Conservation (phyloP, 805 yeast species). For the Maudiozyma turicensis region DNA sequence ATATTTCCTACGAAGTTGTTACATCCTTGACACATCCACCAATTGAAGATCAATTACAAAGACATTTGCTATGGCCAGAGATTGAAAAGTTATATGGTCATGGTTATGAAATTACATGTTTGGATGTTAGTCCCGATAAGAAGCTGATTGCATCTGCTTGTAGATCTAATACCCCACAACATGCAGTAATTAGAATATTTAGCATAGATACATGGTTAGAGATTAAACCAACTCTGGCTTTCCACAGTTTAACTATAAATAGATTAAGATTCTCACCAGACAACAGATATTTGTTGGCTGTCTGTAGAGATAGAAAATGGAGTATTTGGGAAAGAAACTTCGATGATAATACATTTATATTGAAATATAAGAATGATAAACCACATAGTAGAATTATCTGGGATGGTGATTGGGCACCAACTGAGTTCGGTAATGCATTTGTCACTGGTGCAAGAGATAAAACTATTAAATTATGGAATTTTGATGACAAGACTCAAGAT, state of each 20-base stretch:
- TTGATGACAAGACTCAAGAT: constrained; percentile 29
- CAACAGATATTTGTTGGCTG: constrained; percentile 56
- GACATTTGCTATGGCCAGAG: constrained; percentile 93
- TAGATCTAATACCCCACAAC: constrained; percentile 70
- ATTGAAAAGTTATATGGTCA: constrained; percentile 92
- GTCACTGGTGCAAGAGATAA: constrained; percentile 85
- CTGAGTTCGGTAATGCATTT: constrained; percentile 39
- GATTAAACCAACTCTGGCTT: constrained; percentile 43
- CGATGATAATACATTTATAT: constrained; percentile 32
- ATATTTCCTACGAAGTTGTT: constrained; percentile 40
- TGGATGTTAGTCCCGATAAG: constrained; percentile 60
- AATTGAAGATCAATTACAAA: constrained; percentile 79
- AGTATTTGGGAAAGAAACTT: constrained; percentile 55
- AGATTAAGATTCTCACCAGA: constrained; percentile 67
- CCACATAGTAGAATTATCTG: constrained; percentile 91
- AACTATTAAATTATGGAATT: constrained; percentile 62
- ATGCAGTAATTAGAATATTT: constrained; percentile 78
- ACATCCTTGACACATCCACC: constrained; percentile 52
- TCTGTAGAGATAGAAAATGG: constrained; percentile 83
- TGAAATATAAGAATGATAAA: constrained; percentile 40
- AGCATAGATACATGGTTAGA: constrained; percentile 54
- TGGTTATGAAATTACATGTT: constrained; percentile 84
- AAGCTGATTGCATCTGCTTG: constrained; percentile 79
- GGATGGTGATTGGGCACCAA: constrained; percentile 86
- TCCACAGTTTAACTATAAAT: constrained; percentile 81